Evolutionary conservation across 2,329 filamentous ascomycete species (phyloP).

Genomic region (Emericellopsis atlantica): DNA sequence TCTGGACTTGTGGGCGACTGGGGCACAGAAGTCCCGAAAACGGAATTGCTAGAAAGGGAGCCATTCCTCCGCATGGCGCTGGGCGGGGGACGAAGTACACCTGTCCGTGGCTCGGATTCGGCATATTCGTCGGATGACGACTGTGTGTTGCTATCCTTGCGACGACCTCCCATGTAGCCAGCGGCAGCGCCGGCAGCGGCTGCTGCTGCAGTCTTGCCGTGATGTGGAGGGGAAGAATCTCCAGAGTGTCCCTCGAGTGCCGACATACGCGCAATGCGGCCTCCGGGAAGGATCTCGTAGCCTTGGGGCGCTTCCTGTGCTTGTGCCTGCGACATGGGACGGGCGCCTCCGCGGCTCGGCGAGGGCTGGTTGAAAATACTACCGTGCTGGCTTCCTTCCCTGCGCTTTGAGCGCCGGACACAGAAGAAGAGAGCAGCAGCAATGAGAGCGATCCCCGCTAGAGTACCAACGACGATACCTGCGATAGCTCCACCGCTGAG

Average conservation of each 20-base stretch:
- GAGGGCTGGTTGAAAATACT: slow-evolving; percentile 86
- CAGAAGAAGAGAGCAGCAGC: slow-evolving; percentile 58
- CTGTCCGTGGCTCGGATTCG: slow-evolving; percentile 46
- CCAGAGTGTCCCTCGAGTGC: slow-evolving; percentile 69
- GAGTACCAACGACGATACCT: slow-evolving; percentile 73
- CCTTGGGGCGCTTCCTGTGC: slow-evolving; percentile 28
- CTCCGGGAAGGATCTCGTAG: slow-evolving; percentile 70
- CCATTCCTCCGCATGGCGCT: slow-evolving; percentile 58
- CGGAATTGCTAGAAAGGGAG: slow-evolving; percentile 80
- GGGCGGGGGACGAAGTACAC: slow-evolving; percentile 45
- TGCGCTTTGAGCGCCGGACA: slow-evolving; percentile 33
- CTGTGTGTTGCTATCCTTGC: slow-evolving; percentile 36
- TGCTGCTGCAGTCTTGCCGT: slow-evolving; percentile 24
- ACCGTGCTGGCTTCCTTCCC: slow-evolving; percentile 48
- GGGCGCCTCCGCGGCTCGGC: slow-evolving; percentile 38
- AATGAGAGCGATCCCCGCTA: slow-evolving; percentile 60
- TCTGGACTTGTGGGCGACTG: slow-evolving; percentile 61
- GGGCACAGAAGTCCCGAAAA: slow-evolving; percentile 55
- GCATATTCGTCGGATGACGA: slow-evolving; percentile 63
- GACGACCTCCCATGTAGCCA: slow-evolving; percentile 31
- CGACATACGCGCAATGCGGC: slow-evolving; percentile 90
- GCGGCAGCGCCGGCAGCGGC: slow-evolving; percentile 28
- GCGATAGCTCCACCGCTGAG: slow-evolving; percentile 83
- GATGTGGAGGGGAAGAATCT: slow-evolving; percentile 43
- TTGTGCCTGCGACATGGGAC: slow-evolving; percentile 21